phyloP scores from a whole-genome alignment of 169 alveolate genomes.

The Eimeria necatrix region DNA sequence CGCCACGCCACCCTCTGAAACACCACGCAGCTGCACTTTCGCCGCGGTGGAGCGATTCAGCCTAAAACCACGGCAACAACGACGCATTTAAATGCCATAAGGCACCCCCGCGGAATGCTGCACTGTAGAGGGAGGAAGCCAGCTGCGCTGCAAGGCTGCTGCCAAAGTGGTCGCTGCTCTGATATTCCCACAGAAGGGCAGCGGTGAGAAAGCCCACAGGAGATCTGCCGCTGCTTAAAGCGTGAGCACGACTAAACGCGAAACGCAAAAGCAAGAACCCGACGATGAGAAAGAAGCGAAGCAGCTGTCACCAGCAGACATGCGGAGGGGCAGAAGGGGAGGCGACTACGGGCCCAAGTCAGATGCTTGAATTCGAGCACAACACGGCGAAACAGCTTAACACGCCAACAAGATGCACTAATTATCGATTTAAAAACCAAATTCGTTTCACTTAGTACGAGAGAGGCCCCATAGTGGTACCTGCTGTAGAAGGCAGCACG shows the following conservation, averaged over 20 bases:
- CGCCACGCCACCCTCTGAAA: conserved; percentile 5
- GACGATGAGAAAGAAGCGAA: conserved; percentile 19
- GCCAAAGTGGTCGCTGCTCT: conserved; percentile 62
- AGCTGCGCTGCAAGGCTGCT: conserved; percentile 28
- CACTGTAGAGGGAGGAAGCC: conserved; percentile 38
- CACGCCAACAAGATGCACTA: conserved; percentile 49
- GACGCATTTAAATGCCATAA: conserved; percentile 13
- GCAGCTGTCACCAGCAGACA: conserved; percentile 61
- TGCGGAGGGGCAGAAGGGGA: conserved; percentile 79
- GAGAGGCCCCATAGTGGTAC: conserved; percentile 24
- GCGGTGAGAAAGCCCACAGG: conserved; percentile 3
- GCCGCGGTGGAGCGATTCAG: neutral
- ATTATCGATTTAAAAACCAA: neutral
- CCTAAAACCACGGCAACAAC: neutral
- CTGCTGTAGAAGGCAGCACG: conserved; percentile 78
- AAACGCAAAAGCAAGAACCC: conserved; percentile 66
- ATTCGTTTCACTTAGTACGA: neutral
- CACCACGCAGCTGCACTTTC: conserved; percentile 8
- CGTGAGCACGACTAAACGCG: conserved; percentile 16
- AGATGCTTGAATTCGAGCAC: conserved; percentile 33
- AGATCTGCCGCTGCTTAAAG: conserved; percentile 19
- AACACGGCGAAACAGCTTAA: conserved; percentile 25
- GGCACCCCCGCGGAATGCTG: conserved; percentile 48
- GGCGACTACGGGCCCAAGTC: conserved; percentile 68
- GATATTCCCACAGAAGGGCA: conserved; percentile 41